These are phyloP conservation scores for Chrysanthemum lavandulifolium DNA, from an alignment of 129 eudicot genomes.

Conservation along the genomic window DNA sequence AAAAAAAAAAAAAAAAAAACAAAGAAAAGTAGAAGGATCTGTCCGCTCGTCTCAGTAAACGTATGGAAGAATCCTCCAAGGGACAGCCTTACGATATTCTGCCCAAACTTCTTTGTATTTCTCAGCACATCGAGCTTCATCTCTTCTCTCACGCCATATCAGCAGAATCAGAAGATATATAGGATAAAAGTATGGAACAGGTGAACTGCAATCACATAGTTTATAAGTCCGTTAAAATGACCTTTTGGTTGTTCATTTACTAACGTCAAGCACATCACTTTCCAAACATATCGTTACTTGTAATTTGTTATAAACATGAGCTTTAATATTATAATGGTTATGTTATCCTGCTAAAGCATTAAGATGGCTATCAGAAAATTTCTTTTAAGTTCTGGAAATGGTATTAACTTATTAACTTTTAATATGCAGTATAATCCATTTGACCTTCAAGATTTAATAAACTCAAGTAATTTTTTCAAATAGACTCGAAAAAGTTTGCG, in stretches of 20 bases:
- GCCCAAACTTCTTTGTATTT: slow-evolving; percentile 95
- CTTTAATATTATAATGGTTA: not conserved
- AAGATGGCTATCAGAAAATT: not conserved
- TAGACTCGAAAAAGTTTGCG: not conserved
- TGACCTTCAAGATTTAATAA: not conserved
- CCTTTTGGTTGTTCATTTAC: slow-evolving; percentile 11
- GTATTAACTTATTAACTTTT: slow-evolving; percentile 11
- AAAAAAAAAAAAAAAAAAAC: not conserved
- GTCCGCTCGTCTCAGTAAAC: slow-evolving; percentile 40
- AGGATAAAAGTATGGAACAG: slow-evolving; percentile 90
- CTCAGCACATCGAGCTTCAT: slow-evolving; percentile 95
- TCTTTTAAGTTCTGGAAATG: not conserved
- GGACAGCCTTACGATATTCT: slow-evolving; percentile 69
- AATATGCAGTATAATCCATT: not conserved
- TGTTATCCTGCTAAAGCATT: not conserved
- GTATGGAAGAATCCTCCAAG: slow-evolving; percentile 94
- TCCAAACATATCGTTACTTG: not conserved
- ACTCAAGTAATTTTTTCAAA: not conserved
- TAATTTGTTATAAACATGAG: not conserved
- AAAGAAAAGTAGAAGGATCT: not conserved
- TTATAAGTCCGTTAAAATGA: not conserved
- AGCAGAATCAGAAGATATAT: slow-evolving; percentile 84
- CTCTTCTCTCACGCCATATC: slow-evolving; percentile 97
- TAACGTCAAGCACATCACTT: slow-evolving; percentile 10
- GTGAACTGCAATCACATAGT: slow-evolving; percentile 62